Evolutionary conservation across 495 filamentous ascomycete species (phyloP), one percentile per base, ranked within the genome.

Genomic region (Neurospora sp.): DNA sequence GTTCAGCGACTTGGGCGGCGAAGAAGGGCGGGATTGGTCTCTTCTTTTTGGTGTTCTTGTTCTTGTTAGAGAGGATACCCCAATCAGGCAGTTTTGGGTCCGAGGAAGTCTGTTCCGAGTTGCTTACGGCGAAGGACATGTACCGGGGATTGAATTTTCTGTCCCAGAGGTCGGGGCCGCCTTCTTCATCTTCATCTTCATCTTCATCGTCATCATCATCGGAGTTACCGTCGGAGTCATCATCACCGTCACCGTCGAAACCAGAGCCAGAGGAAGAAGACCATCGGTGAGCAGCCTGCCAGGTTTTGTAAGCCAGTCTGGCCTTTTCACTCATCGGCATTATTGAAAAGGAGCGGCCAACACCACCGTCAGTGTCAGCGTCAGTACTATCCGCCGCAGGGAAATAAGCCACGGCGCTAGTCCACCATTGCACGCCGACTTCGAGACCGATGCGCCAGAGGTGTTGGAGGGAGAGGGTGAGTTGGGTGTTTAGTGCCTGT

Each of bases 371-470:
- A 39, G 38, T 39, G 38, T 39, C 38, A 3, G 38, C 10, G 40
- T 42, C 9, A 20, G 35, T 8, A 0, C 38, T 40, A 10, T 41
- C 45, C 1, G 45, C 69, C 4, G 45, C 69, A 0, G 85, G 83
- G 44, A 97, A 83, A 77, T 91, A 98, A 3, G 90, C 93, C 74
- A 97, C 86, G 0, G 85, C 91, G 22, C 89, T 89, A 0, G 86
- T 83, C 90, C 91, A 94, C 87, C 89, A 93, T 39, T 86, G 82
- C 12, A 96, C 92, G 40, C 88, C 82, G 85, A 90, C 91, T 12
- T 89, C 90, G 38, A 82, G 80, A 1, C 92, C 94, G 61, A 99
- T 92, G 9, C 96, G 87, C 89, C 89, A 96, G 38, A 98, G 85
- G 82, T 99, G 95, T 81, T 99, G 96, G 31, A 98, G 82, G 3